A percentile compares a stretch with the other conserved stretches of the same genome.
These are phyloP conservation scores for Neonothopanus nambi DNA, from an alignment of 1,284 basidiomycete genomes.

Conservation along the genomic window DNA sequence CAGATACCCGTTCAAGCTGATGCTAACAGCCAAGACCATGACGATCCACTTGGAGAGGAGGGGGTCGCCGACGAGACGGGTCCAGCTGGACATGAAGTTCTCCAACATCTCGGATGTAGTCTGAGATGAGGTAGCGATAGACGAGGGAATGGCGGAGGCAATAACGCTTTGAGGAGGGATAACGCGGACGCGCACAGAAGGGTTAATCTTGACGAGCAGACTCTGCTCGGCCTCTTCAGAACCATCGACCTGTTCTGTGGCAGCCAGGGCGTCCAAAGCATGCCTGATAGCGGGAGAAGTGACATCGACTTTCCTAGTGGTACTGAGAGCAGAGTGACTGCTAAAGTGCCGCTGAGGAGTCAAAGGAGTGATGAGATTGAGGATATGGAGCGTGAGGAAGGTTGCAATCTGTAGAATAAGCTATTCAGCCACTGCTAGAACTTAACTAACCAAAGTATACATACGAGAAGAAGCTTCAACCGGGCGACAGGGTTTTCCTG, in stretches of 20 bases:
- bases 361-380: conserved; percentile 93
- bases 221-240: conserved; percentile 36
- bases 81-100: conserved; percentile 93
- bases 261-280: conserved; percentile 61
- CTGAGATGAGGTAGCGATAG: conserved; percentile 14
- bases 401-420: conserved; percentile 61
- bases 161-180: conserved; percentile 19
- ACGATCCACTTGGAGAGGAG: conserved; percentile 97
- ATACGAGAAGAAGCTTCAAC: conserved; percentile 85
- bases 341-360: conserved; percentile 49
- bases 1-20: conserved; percentile 92
- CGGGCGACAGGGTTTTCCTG: conserved; percentile 82
- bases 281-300: conserved; percentile 58
- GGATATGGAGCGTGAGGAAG: conserved; percentile 86
- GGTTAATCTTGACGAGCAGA: conserved; percentile 61
- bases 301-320: conserved; percentile 60
- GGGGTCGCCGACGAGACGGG: conserved; percentile 92
- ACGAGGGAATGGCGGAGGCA: conserved; percentile 5
- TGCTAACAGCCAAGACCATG: conserved; percentile 81
- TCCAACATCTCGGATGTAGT: conserved; percentile 51
- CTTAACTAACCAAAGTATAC: conserved; percentile 24
- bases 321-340: conserved; percentile 29
- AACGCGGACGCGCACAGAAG: conserved; percentile 19
- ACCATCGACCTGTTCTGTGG: conserved; percentile 28
- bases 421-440: background rate